A percentile compares a stretch with the other conserved stretches of the same genome.
These are phyloP conservation scores for Fusarium foetens DNA, from an alignment of 2,329 filamentous ascomycete genomes.

Conservation along the genomic window DNA sequence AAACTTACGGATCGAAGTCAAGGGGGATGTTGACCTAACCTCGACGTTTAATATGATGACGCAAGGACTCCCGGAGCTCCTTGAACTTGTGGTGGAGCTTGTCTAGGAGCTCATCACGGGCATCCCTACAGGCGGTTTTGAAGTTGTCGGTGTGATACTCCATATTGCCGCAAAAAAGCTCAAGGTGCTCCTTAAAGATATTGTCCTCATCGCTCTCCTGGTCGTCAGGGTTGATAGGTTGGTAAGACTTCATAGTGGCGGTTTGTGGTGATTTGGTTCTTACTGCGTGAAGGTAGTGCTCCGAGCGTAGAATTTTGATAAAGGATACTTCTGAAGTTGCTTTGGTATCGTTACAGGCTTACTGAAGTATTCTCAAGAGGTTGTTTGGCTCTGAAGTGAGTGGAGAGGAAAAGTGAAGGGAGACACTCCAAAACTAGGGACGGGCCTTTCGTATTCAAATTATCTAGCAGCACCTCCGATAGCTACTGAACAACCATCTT, in stretches of 20 bases:
- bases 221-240: background rate
- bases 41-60: background rate
- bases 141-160: background rate
- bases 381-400: background rate
- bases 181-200: background rate
- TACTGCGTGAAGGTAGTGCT: background rate
- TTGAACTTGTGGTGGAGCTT: background rate
- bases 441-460: background rate
- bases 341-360: background rate
- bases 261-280: background rate
- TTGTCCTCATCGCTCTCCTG: background rate
- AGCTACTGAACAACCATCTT: background rate
- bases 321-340: background rate
- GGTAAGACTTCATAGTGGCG: background rate
- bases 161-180: background rate
- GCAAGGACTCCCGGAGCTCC: background rate
- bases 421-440: background rate
- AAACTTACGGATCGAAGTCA: background rate
- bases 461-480: background rate
- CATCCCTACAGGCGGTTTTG: background rate
- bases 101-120: background rate
- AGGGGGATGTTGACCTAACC: background rate
- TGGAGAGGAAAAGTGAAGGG: background rate
- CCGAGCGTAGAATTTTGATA: too few relatives aligned
- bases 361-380: background rate